Evolutionary conservation across 331 rosid genomes (phyloP).

Genomic region (Pyracantha coccinea): DNA sequence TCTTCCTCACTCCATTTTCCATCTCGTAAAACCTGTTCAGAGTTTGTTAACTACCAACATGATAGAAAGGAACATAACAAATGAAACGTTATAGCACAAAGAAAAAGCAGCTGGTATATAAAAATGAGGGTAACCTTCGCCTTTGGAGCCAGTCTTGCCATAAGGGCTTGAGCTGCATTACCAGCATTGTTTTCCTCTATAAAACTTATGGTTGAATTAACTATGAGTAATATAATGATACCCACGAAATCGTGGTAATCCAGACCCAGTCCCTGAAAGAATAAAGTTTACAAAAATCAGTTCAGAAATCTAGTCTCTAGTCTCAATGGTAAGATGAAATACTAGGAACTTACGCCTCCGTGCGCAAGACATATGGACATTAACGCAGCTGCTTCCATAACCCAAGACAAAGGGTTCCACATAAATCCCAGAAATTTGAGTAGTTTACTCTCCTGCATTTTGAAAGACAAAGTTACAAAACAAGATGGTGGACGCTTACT

Average conservation of each 20-base stretch:
- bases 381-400: constrained; percentile 35
- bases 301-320: not conserved
- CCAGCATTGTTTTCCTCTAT: constrained; percentile 35
- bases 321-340: not conserved
- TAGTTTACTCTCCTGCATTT: constrained; percentile 22
- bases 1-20: constrained; percentile 31
- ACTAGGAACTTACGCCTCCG: constrained; percentile 17
- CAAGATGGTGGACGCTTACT: not conserved
- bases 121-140: constrained; percentile 17
- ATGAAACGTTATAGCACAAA: not conserved
- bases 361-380: constrained; percentile 25
- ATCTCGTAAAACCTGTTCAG: constrained; percentile 19
- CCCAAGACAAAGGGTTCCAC: constrained; percentile 42
- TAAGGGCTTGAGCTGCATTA: constrained; percentile 30
- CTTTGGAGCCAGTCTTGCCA: constrained; percentile 37
- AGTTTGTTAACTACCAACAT: not conserved
- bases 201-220: constrained; percentile 30
- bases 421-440: constrained; percentile 30
- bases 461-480: not conserved
- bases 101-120: not conserved
- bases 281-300: not conserved
- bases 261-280: constrained; percentile 14
- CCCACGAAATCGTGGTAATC: constrained; percentile 24
- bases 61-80: not conserved
- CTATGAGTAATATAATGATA: constrained; percentile 12